These are phyloP conservation scores for Lactarius hengduanensis DNA, from an alignment of 768 basidiomycete species.

Conservation along the genomic window DNA sequence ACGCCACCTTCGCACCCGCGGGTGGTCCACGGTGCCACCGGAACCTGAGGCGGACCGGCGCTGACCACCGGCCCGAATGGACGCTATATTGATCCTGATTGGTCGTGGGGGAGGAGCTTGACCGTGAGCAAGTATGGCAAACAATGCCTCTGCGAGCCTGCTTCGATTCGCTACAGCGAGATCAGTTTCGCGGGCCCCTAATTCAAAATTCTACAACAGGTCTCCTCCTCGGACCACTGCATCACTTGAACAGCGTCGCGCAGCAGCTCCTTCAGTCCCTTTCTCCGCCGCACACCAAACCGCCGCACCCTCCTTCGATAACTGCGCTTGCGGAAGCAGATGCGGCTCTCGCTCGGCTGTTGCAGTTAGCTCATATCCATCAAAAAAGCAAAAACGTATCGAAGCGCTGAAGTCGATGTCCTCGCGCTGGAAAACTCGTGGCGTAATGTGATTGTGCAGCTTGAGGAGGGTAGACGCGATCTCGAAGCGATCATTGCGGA, in stretches of 20 bases:
- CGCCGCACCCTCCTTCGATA: slow-evolving; percentile 57
- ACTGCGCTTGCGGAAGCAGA: slow-evolving; percentile 63
- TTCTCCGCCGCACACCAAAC: slow-evolving; percentile 62
- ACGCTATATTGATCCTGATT: no score
- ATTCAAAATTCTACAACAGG: slow-evolving; percentile 53
- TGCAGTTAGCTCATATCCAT: slow-evolving; percentile 65
- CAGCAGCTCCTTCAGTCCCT: slow-evolving; percentile 71
- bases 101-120: background rate
- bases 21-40: background rate
- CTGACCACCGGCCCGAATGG: no score
- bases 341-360: slow-evolving; percentile 60
- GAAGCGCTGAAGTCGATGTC: slow-evolving; percentile 71
- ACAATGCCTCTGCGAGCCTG: background rate
- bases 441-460: slow-evolving; percentile 62
- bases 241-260: slow-evolving; percentile 59
- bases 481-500: slow-evolving; percentile 70
- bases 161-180: background rate
- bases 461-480: slow-evolving; percentile 65
- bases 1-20: background rate
- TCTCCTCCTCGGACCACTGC: slow-evolving; percentile 59
- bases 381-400: slow-evolving; percentile 71
- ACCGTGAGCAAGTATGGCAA: background rate
- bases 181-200: background rate
- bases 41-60: no score
- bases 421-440: slow-evolving; percentile 63